Conservation (phyloP, 345 rosid genomes). For the Fremontodendron californicum region DNA sequence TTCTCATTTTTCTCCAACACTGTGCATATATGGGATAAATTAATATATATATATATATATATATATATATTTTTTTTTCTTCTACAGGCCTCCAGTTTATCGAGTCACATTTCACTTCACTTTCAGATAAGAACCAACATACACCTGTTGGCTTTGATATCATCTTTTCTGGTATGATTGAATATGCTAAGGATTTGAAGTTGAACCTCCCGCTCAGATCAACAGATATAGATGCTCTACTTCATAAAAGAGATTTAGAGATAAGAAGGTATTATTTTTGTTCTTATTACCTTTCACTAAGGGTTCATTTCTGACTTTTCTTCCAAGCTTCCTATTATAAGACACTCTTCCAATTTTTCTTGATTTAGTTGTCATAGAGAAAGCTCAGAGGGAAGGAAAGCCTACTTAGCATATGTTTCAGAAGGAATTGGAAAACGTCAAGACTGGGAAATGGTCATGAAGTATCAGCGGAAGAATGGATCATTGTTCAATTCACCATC, state of each 20-base stretch:
- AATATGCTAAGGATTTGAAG: conserved; percentile 51
- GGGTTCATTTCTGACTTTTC: background rate
- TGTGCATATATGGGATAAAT: conserved; percentile 3
- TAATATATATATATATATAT: too few relatives aligned
- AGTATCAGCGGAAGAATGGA: conserved; percentile 67
- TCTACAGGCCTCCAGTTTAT: conserved; percentile 65
- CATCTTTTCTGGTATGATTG: conserved; percentile 76
- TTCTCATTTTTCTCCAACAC: background rate
- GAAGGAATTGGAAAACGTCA: conserved; percentile 58
- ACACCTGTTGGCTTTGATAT: conserved; percentile 70
- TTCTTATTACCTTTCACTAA: background rate
- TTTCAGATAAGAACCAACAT: conserved; percentile 47
- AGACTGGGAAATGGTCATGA: conserved; percentile 59
- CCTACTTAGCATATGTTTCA: conserved; percentile 56
- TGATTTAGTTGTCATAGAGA: conserved; percentile 22
- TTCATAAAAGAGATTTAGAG: conserved; percentile 44
- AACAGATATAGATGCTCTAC: conserved; percentile 40
- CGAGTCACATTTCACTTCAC: conserved; percentile 48
- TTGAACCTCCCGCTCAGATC: conserved; percentile 55
- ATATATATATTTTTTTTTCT: background rate
- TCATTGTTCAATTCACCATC: conserved; percentile 85
- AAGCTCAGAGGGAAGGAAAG: conserved; percentile 42
- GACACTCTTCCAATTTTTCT: conserved; percentile 13
- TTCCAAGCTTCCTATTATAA: background rate
- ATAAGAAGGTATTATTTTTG: conserved; percentile 44